Base-by-base conservation (phyloP, 306 rosid species). In the Rubus idaeus region DNA sequence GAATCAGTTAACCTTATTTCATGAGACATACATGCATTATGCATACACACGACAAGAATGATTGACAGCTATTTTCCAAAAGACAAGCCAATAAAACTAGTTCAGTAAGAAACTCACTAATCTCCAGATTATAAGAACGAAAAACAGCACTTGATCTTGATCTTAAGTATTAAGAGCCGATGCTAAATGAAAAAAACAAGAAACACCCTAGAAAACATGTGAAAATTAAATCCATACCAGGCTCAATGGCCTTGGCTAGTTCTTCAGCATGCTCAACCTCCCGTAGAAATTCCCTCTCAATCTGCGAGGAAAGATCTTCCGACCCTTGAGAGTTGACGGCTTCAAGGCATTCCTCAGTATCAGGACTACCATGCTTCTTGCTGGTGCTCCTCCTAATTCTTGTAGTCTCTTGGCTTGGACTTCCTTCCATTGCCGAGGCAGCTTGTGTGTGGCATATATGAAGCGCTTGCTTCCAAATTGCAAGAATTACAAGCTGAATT, bases 401-500 rank as follows among this genome's bases (percentile, higher is more conserved):
- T 30, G 90, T 75, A 57, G 81, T 82, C 77, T 93, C 98, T 83
- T 85, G 97, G 85, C 80, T 89, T 68, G 97, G 98, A 87, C 97
- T 93, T 77, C 98, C 99, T 86, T 93, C 97, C 90, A 91, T 93
- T 72, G 96, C 99, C 4, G 98, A 96, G 81, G 99, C 98, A 81
- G 97, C 99, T 83, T 86, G 97, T 5, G 99, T 90, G 83, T 96
- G 99, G 88, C 99, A 96, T 84, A 96, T 96, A 84, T 96, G 86
- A 85, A 96, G 78, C 13, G 98, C 99, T 88, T 96, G 93, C 84
- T 93, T 96, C 98, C 99, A 96, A 72, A 96, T 93, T 75, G 99
- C 96, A 85, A 96, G 99, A 81, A 93, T 91, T 70, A 96, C 99
- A 84, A 96, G 98, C 84, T 90, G 96, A 81, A 96, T 87, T 70